Evolutionary conservation across 2,329 filamentous ascomycete species (phyloP).

Genomic region (Alternaria dauci): DNA sequence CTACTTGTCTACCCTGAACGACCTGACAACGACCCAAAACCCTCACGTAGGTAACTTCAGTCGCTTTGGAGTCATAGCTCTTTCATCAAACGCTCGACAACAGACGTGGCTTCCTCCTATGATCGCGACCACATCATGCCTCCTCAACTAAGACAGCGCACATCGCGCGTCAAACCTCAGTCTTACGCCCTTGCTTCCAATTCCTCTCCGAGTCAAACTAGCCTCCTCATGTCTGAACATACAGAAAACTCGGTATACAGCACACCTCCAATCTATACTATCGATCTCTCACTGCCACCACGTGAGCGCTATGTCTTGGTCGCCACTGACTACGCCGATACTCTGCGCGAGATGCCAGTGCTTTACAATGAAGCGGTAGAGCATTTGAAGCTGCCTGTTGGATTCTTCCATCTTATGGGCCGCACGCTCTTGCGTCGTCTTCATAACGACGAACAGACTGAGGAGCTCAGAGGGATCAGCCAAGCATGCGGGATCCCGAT

Average conservation of each 20-base stretch:
- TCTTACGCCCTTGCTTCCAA: not conserved
- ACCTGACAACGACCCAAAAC: not conserved
- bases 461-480: constrained; percentile 68
- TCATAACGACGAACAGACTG: constrained; percentile 64
- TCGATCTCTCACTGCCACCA: constrained; percentile 65
- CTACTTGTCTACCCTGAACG: not conserved
- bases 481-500: constrained; percentile 61
- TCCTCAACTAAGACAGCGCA: constrained; percentile 8
- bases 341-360: constrained; percentile 54
- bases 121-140: constrained; percentile 3
- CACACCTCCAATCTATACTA: constrained; percentile 53
- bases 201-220: not conserved
- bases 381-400: constrained; percentile 18
- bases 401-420: constrained; percentile 48
- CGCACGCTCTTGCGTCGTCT: constrained; percentile 61
- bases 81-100: not conserved
- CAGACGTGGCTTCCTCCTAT: constrained; percentile 3
- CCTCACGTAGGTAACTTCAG: not conserved
- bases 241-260: not conserved
- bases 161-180: constrained; percentile 6
- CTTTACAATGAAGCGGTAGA: constrained; percentile 63
- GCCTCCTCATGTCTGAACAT: constrained; percentile 1
- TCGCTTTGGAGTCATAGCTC: not conserved
- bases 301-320: constrained; percentile 61
- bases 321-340: constrained; percentile 55